A percentile compares a stretch with the other conserved stretches of the same genome.
phyloP scores from a whole-genome alignment of 805 yeast genomes.

The Spencermartinsiella europaea region DNA sequence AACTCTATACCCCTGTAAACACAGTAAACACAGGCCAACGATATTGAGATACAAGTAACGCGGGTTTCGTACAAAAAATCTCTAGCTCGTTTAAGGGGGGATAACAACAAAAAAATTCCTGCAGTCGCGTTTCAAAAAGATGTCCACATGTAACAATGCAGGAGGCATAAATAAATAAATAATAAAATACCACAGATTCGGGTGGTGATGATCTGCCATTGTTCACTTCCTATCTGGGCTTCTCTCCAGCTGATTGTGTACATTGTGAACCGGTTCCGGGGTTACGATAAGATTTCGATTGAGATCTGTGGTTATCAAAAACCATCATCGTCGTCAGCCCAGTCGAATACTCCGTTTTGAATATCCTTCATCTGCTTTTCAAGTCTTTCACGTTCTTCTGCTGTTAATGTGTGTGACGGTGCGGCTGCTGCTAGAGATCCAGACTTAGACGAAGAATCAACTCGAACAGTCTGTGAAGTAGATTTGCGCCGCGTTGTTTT shows the following conservation, averaged over 20 bases:
- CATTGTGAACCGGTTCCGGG: no score
- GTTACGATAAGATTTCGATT: no score
- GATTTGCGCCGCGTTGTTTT: not conserved
- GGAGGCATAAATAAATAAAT: not conserved
- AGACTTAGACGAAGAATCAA: not conserved
- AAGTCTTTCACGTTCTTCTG: constrained; percentile 1
- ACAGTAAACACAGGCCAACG: no score
- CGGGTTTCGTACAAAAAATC: not conserved
- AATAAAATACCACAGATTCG: no score
- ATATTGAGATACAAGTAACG: no score
- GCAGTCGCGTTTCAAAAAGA: not conserved
- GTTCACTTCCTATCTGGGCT: not conserved
- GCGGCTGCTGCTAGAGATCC: constrained; percentile 1
- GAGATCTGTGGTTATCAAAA: no score
- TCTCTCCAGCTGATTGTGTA: not conserved
- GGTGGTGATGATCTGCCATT: not conserved
- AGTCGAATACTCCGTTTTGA: constrained; percentile 4
- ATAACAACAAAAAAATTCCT: no score
- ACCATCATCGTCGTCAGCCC: constrained; percentile 15
- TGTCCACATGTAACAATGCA: not conserved
- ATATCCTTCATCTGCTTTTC: constrained; percentile 6
- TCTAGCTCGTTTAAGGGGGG: no score
- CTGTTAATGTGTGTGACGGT: not conserved
- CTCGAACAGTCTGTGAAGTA: not conserved
- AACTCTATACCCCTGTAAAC: no score